Conservation (phyloP, 805 yeast species). For the Yarrowia phangngaensis region DNA sequence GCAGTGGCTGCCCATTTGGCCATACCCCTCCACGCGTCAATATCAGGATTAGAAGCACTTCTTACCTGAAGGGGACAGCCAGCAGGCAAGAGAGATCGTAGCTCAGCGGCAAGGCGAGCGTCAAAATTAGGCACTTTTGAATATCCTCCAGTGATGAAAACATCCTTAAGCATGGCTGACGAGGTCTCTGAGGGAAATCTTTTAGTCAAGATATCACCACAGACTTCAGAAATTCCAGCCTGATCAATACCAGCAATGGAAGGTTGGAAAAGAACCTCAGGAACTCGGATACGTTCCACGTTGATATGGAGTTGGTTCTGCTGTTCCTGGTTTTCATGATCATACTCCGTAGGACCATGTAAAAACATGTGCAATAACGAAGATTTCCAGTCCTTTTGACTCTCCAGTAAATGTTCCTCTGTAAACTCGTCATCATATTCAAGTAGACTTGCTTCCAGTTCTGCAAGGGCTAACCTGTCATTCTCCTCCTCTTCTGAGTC, state of each 20-base stretch:
- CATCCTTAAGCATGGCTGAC: constrained; percentile 42
- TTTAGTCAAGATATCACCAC: constrained; percentile 59
- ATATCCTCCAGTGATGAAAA: constrained; percentile 85
- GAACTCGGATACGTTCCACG: constrained; percentile 85
- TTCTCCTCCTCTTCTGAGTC: constrained; percentile 80
- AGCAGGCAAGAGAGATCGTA: constrained; percentile 65
- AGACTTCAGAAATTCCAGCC: constrained; percentile 82
- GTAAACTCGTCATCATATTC: constrained; percentile 83
- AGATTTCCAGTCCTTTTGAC: constrained; percentile 81
- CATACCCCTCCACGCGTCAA: constrained; percentile 96
- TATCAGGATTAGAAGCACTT: constrained; percentile 59
- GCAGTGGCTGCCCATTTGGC: constrained; percentile 62
- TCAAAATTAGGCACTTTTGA: constrained; percentile 61
- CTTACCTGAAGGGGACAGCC: constrained; percentile 59
- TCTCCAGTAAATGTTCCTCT: constrained; percentile 63
- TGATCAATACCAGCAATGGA: constrained; percentile 92
- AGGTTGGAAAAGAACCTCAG: constrained; percentile 91
- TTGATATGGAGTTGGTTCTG: constrained; percentile 88
- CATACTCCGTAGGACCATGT: constrained; percentile 85
- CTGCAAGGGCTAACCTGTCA: constrained; percentile 44
- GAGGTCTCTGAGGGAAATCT: constrained; percentile 52
- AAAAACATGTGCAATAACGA: constrained; percentile 76
- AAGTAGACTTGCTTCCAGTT: constrained; percentile 68
- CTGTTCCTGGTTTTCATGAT: constrained; percentile 76
- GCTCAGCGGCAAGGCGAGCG: constrained; percentile 64